Base-by-base conservation (phyloP, 2,329 filamentous ascomycete genomes). In the Huntiella moniliformis region DNA sequence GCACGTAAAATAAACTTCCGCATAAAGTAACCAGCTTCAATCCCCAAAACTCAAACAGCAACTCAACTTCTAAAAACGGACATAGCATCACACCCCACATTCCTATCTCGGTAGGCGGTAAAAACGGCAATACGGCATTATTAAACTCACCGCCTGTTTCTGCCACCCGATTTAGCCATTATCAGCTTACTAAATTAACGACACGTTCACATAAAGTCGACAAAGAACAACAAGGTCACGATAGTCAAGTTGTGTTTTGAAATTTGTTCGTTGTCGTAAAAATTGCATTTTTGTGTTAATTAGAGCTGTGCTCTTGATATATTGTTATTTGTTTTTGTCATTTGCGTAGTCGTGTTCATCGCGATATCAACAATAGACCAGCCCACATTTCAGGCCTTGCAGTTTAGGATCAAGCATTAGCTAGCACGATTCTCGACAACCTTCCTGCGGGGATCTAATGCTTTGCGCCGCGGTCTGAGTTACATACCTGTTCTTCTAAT, bases 111-210 rank as follows among this genome's bases (percentile, higher is more conserved):
- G 43, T 18, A 45, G 18, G 43, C 43, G 43, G 43, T 38, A 7
- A 17, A 15, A 32, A 2, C 12, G 18, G 31, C 32, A 15, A 8
- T 32, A n/a, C 35, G 43, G 43, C 34, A 38, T 13, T 38, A 38
- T 15, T 4, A 31, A 4, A 12, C 22, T 45, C 34, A 45, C 43
- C 43, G 43, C 43, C 22, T 12, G 31, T 10, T 38, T 38, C 16
- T 11, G 40, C 43, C 35, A 22, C 22, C 22, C 13, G 31, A 15
- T 38, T 38, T 35, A 16, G 40, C 43, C 35, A 22, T 36, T 36
- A 38, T 42, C 31, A 44, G 46, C 34, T 42, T n/a, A 47, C 22
- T 16, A 44, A 38, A 41, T 48, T 48, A 48, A 48, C 46, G 46
- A 48, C 46, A 48, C 46, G 46, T 48, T 48, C 46, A 38, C 37